These are phyloP conservation scores for Naganishia cerealis DNA, from an alignment of 1,284 basidiomycete species.

Conservation along the genomic window DNA sequence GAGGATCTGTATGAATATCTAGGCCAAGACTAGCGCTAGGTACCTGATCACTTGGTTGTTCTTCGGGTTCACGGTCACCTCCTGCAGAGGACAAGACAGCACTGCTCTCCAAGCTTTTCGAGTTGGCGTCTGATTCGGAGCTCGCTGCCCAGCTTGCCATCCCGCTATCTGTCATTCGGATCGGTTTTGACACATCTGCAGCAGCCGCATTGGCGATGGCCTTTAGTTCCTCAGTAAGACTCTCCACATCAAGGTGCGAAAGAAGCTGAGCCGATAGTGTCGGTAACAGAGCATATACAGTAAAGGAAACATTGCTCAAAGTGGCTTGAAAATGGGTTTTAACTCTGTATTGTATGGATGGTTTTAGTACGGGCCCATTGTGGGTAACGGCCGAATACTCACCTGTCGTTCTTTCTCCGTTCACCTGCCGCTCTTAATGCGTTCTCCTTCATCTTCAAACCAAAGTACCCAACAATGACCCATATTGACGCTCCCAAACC, in stretches of 20 bases:
- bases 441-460: conserved; percentile 21
- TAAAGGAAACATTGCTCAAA: conserved; percentile 51
- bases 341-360: conserved; percentile 40
- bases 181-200: conserved; percentile 7
- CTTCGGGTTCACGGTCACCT: conserved; percentile 6
- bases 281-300: conserved; percentile 53
- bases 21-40: not conserved
- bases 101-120: conserved; percentile 22
- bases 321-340: conserved; percentile 52
- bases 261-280: conserved; percentile 49
- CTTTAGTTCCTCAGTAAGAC: conserved; percentile 46
- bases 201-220: conserved; percentile 15
- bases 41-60: not conserved
- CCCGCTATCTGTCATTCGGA: conserved; percentile 19
- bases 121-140: conserved; percentile 22
- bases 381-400: not conserved
- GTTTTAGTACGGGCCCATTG: not conserved
- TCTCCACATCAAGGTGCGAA: conserved; percentile 47
- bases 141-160: conserved; percentile 26
- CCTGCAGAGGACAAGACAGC: conserved; percentile 7
- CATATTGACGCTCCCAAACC: conserved; percentile 24
- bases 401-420: conserved; percentile 27
- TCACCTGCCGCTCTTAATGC: conserved; percentile 17
- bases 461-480: conserved; percentile 19
- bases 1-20: conserved; percentile 5